Conservation (phyloP, 2,329 filamentous ascomycete genomes). For the Calonectria crousiana region DNA sequence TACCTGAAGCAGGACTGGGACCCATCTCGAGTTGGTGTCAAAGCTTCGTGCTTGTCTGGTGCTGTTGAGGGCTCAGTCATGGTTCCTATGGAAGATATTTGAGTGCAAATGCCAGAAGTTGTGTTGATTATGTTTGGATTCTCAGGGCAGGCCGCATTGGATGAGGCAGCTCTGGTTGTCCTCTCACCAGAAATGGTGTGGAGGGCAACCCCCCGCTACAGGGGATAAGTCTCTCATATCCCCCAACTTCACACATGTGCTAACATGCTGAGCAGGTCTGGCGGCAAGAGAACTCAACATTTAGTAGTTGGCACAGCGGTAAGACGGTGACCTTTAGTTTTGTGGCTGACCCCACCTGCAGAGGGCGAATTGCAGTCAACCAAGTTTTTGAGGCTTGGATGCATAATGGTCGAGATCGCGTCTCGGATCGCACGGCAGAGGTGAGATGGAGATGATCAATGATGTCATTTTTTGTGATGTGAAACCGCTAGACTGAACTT, state of each 20-base stretch:
- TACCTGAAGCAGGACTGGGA: constrained; percentile 65
- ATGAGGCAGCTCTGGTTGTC: constrained; percentile 61
- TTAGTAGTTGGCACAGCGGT: background rate
- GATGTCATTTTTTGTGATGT: constrained; percentile 14
- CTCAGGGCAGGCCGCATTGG: constrained; percentile 41
- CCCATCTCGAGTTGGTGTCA: constrained; percentile 95
- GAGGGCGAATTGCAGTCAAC: constrained; percentile 5
- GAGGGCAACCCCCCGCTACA: constrained; percentile 59
- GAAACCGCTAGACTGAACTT: background rate
- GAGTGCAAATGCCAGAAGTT: constrained; percentile 30
- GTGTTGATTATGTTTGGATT: constrained; percentile 37
- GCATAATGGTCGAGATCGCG: background rate
- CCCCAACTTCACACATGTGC: constrained; percentile 29
- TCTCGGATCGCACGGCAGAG: constrained; percentile 24
- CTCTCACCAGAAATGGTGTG: constrained; percentile 63
- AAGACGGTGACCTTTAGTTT: background rate
- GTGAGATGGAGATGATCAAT: background rate
- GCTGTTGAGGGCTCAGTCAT: constrained; percentile 32
- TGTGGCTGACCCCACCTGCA: background rate
- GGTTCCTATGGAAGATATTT: constrained; percentile 12
- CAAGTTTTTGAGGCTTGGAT: constrained; percentile 1
- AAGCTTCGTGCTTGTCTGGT: constrained; percentile 90
- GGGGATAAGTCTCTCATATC: constrained; percentile 62
- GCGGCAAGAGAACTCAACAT: background rate
- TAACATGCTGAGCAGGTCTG: constrained; percentile 44